phyloP scores from a whole-genome alignment of 2,329 filamentous ascomycete genomes.

The Neopestalotiopsis rosae region DNA sequence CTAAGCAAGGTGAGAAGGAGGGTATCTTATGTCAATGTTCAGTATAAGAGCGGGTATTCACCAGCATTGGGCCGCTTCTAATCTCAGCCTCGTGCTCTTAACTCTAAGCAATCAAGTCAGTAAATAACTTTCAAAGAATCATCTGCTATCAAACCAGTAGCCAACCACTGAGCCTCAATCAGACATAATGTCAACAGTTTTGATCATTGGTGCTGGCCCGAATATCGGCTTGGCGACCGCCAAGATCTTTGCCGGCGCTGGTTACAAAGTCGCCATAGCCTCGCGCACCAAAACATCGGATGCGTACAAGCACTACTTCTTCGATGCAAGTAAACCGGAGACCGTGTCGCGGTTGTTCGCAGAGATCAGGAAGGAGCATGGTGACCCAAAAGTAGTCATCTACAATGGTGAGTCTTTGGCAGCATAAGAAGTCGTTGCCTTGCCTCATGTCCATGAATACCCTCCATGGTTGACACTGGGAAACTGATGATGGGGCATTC shows the following conservation, averaged over 20 bases:
- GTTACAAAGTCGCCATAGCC: conserved; percentile 19
- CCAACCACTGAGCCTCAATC: too few relatives aligned
- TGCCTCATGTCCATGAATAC: background rate
- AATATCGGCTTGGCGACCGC: conserved; percentile 16
- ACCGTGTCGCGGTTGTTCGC: conserved; percentile 28
- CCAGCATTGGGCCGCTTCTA: background rate
- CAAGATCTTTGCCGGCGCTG: conserved; percentile 7
- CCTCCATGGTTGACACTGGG: background rate
- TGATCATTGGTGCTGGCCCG: conserved; percentile 18
- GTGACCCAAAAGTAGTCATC: conserved; percentile 24
- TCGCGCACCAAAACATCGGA: conserved; percentile 15
- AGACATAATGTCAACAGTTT: conserved; percentile 9
- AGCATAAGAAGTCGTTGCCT: too few relatives aligned
- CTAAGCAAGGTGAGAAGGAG: background rate
- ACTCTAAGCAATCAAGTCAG: background rate
- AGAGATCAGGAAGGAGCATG: conserved; percentile 18
- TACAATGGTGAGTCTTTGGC: conserved; percentile 22
- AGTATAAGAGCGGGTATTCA: background rate
- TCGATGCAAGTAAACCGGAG: conserved; percentile 19
- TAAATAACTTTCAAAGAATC: background rate
- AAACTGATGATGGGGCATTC: background rate
- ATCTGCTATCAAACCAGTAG: background rate
- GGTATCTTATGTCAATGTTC: background rate
- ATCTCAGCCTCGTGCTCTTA: background rate
- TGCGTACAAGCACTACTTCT: conserved; percentile 13